Base-by-base conservation (phyloP, 352 stramenopile genomes). In the Pythium chondricola region DNA sequence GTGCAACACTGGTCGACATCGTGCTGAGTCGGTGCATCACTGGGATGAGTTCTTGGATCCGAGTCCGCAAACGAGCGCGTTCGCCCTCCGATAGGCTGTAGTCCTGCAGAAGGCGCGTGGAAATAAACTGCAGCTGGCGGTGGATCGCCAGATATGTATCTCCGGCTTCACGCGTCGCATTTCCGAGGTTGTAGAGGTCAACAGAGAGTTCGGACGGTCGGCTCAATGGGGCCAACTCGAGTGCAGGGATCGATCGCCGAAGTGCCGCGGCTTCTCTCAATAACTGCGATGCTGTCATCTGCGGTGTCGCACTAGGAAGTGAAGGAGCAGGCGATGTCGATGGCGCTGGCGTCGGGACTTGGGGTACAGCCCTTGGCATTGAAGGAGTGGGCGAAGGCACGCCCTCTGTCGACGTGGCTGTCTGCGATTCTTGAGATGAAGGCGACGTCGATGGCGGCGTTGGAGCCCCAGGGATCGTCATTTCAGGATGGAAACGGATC, bases 141-240 rank as follows among this genome's bases (percentile, higher is more conserved):
- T 63, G 55, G 14, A 57, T 57, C 0, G 55, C 55, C n/a, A 63
- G 38, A 30, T 63, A 63, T 6, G 55, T 63, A 31, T 63, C 55
- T 0, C 41, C 47, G 7, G 55, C 52, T 32, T 63, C 55, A 8
- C 55, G 55, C 33, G 53, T 49, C 11, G 48, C 55, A 27, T 63
- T 63, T 4, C 55, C 55, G 2, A 63, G 18, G 14, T 40, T 36
- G 48, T 63, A 63, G 33, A 63, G 48, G 10, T 63, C 55, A 2
- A 25, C 27, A 7, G 55, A 63, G 3, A 63, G 31, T 4, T 63
- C 41, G 10, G 14, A 22, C 8, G 47, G 48, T 31, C 55, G 42
- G 2, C 42, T 43, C 10, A 63, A 30, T 2, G 55, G 48, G 5
- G 36, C 36, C 10, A 63, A 48, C 25, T 63, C 55, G 9, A 63